Evolutionary conservation across 345 rosid species (phyloP).

Genomic region (Nephelium lappaceum): DNA sequence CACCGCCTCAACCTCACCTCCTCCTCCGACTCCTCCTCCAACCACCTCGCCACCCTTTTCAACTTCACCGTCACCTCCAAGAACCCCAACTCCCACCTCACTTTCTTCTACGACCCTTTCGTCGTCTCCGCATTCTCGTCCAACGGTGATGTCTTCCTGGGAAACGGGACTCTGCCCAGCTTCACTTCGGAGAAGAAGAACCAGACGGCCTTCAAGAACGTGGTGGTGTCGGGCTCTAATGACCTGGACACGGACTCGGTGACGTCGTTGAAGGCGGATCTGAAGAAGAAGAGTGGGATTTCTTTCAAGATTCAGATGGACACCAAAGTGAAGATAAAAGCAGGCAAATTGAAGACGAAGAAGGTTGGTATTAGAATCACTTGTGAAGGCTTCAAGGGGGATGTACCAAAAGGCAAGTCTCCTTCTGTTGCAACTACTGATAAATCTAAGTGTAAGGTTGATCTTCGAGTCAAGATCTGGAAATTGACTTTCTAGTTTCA

Average conservation of each 20-base stretch:
- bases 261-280: slow-evolving; percentile 65
- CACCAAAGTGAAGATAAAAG: slow-evolving; percentile 63
- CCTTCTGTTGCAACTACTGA: slow-evolving; percentile 56
- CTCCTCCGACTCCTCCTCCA: slow-evolving; percentile 62
- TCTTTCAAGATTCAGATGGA: slow-evolving; percentile 58
- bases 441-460: slow-evolving; percentile 71
- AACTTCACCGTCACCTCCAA: slow-evolving; percentile 75
- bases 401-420: slow-evolving; percentile 68
- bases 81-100: slow-evolving; percentile 79
- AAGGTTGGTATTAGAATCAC: slow-evolving; percentile 75
- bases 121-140: slow-evolving; percentile 41
- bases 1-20: slow-evolving; percentile 71
- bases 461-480: slow-evolving; percentile 92
- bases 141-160: slow-evolving; percentile 53
- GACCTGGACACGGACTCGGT: slow-evolving; percentile 78
- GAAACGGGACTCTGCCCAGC: slow-evolving; percentile 72
- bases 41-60: slow-evolving; percentile 66
- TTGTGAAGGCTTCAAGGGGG: slow-evolving; percentile 70
- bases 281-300: slow-evolving; percentile 55
- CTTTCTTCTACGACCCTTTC: slow-evolving; percentile 71
- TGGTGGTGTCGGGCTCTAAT: slow-evolving; percentile 49
- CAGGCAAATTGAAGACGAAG: slow-evolving; percentile 64
- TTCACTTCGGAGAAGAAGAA: slow-evolving; percentile 58
- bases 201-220: slow-evolving; percentile 59
- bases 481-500: slow-evolving; percentile 61